Evolutionary conservation across 768 basidiomycete genomes (phyloP).

Genomic region (Mycena olivaceomarginata): DNA sequence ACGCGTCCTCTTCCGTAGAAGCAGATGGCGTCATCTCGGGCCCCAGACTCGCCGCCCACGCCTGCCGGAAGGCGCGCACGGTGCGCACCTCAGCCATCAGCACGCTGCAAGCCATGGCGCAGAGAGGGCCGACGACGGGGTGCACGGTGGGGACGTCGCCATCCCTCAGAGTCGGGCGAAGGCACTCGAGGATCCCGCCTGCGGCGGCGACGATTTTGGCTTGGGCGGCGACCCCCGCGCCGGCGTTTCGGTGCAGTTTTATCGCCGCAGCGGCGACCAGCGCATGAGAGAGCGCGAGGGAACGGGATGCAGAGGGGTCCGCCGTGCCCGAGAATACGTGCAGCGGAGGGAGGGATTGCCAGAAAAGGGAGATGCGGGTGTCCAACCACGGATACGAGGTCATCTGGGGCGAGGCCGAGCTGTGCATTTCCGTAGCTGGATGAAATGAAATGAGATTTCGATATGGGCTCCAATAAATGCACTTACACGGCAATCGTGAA

Average conservation of each 20-base stretch:
- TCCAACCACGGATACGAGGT: constrained; percentile 27
- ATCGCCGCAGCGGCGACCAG: constrained; percentile 42
- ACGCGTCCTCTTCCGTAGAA: constrained; percentile 1
- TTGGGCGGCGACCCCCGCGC: neutral
- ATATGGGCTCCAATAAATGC: neutral
- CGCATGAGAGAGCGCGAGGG: constrained; percentile 35
- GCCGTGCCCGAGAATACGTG: constrained; percentile 28
- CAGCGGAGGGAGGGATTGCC: constrained; percentile 35
- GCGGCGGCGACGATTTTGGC: constrained; percentile 29
- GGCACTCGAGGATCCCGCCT: constrained; percentile 32
- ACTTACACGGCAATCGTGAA: constrained; percentile 17
- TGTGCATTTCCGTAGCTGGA: neutral
- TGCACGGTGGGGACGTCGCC: constrained; percentile 19
- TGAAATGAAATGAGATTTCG: neutral
- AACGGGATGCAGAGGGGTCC: constrained; percentile 9
- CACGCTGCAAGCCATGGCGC: constrained; percentile 15
- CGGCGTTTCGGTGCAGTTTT: constrained; percentile 25
- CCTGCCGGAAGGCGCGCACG: neutral
- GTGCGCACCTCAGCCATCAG: constrained; percentile 11
- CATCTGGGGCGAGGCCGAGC: neutral
- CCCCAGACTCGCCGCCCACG: constrained; percentile 5
- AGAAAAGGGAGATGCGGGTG: constrained; percentile 29
- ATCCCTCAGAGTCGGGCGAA: neutral
- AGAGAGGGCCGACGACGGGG: constrained; percentile 40
- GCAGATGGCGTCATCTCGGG: neutral